Percentiles rank a stretch among this genome's conserved stretches.
Evolutionary conservation across 2,329 filamentous ascomycete species (phyloP).

Genomic region (Fusarium fracticaudum): DNA sequence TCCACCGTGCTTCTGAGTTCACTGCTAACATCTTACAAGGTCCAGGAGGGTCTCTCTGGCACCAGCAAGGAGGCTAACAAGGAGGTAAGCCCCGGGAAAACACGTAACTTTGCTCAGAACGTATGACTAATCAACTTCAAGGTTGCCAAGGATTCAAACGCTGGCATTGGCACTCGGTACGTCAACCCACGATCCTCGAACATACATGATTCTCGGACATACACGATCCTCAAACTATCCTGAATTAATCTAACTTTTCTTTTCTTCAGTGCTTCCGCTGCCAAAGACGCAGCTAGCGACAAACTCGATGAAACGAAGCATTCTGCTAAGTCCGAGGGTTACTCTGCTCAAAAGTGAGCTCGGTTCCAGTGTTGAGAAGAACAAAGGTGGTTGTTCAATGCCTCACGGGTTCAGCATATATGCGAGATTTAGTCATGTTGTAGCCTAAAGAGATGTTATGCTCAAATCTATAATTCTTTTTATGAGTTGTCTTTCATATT

Average conservation of each 20-base stretch:
- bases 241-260: not conserved
- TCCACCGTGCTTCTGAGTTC: not conserved
- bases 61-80: conserved; percentile 77
- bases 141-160: not conserved
- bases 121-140: not conserved
- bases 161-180: not conserved
- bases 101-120: not conserved
- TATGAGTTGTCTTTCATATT: not conserved
- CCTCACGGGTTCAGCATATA: not conserved
- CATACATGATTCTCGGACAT: not conserved
- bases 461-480: not conserved
- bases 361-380: not conserved
- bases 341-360: not conserved
- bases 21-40: conserved; percentile 53
- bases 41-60: conserved; percentile 65
- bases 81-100: conserved; percentile 44
- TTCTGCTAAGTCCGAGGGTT: not conserved
- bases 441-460: not conserved
- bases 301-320: not conserved
- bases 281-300: not conserved
- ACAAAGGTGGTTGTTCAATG: not conserved
- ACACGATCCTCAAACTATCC: not conserved
- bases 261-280: not conserved
- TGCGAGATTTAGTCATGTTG: not conserved
- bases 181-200: not conserved